Conservation (phyloP, 257 asterid species). For the Nemophila menziesii region DNA sequence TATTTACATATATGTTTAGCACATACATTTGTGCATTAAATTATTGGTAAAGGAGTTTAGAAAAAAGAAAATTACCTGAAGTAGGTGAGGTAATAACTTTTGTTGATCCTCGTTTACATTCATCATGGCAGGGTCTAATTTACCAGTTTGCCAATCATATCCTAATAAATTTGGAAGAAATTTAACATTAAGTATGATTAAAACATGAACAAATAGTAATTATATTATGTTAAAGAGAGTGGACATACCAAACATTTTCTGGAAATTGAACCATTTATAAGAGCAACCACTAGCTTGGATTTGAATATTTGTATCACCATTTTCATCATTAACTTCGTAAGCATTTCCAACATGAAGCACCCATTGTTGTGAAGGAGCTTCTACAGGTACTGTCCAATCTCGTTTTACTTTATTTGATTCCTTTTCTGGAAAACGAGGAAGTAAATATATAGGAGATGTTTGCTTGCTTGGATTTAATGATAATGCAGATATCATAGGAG, state of each 20-base stretch:
- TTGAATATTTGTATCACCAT: conserved; percentile 43
- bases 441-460: conserved; percentile 76
- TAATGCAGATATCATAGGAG: conserved; percentile 90
- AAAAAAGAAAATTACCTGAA: conserved; percentile 33
- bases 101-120: conserved; percentile 49
- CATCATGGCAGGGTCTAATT: conserved; percentile 85
- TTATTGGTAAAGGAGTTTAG: too few relatives aligned
- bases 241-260: conserved; percentile 78
- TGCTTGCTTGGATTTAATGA: conserved; percentile 78
- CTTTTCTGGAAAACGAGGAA: conserved; percentile 42
- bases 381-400: conserved; percentile 83
- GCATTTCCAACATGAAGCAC: conserved; percentile 89
- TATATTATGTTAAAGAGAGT: not conserved
- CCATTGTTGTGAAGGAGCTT: conserved; percentile 91
- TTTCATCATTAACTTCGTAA: conserved; percentile 32
- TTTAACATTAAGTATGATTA: too few relatives aligned
- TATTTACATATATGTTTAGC: conserved; percentile 5
- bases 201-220: too few relatives aligned
- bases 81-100: conserved; percentile 66
- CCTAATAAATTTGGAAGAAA: conserved; percentile 26
- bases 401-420: conserved; percentile 19
- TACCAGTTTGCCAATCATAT: conserved; percentile 90
- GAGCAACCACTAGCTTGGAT: conserved; percentile 89
- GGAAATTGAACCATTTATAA: conserved; percentile 93
- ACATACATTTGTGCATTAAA: too few relatives aligned